These are phyloP conservation scores for Salix udensis DNA, from an alignment of 345 rosid genomes.

Conservation along the genomic window DNA sequence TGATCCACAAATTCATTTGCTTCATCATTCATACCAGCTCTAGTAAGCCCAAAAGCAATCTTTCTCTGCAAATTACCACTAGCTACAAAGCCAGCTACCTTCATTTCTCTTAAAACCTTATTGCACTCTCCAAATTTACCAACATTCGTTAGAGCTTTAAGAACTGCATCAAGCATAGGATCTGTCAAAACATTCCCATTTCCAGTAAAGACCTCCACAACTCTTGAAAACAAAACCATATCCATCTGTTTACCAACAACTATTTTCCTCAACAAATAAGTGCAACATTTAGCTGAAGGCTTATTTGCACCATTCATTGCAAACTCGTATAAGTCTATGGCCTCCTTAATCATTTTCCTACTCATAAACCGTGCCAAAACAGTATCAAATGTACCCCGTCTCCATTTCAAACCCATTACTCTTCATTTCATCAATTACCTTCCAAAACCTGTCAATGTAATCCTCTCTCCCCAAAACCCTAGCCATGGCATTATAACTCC, in stretches of 20 bases:
- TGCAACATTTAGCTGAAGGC: conserved; percentile 49
- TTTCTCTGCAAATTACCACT: conserved; percentile 44
- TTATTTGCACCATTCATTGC: conserved; percentile 60
- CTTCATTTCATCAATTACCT: conserved; percentile 65
- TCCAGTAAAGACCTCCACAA: conserved; percentile 45
- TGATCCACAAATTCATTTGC: conserved; percentile 41
- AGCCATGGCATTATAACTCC: conserved; percentile 69
- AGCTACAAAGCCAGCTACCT: conserved; percentile 48
- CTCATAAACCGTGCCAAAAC: conserved; percentile 54
- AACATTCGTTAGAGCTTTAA: conserved; percentile 62
- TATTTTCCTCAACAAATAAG: conserved; percentile 64
- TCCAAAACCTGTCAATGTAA: conserved; percentile 73
- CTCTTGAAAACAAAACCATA: conserved; percentile 60
- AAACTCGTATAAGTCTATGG: conserved; percentile 68
- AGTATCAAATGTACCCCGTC: conserved; percentile 47
- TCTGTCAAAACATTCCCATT: conserved; percentile 59
- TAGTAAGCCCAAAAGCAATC: conserved; percentile 56
- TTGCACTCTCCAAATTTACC: conserved; percentile 53
- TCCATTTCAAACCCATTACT: conserved; percentile 60
- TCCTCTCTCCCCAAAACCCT: conserved; percentile 73
- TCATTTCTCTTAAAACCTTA: conserved; percentile 63
- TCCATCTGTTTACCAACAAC: conserved; percentile 55
- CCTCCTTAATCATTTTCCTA: conserved; percentile 65
- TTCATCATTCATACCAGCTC: conserved; percentile 53
- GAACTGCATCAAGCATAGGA: conserved; percentile 52